A percentile compares a stretch with the other conserved stretches of the same genome.
These are phyloP conservation scores for Lumnitzera racemosa DNA, from an alignment of 345 rosid genomes.

Conservation along the genomic window DNA sequence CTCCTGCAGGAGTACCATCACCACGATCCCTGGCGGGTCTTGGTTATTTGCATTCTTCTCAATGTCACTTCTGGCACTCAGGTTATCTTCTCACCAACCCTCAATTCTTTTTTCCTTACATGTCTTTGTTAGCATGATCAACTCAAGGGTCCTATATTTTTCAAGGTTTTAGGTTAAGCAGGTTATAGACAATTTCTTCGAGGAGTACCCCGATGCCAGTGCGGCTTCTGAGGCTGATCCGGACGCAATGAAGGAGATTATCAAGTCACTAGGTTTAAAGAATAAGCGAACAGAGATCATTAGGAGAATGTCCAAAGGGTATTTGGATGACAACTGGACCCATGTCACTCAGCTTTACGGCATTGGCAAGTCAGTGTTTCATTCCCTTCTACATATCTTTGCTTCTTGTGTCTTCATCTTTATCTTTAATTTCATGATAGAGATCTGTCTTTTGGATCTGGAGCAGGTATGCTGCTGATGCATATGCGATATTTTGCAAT, in stretches of 20 bases:
- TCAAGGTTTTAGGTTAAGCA: conserved; percentile 31
- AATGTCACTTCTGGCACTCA: conserved; percentile 53
- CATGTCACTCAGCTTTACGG: conserved; percentile 75
- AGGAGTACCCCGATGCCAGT: conserved; percentile 60
- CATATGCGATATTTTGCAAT: conserved; percentile 81
- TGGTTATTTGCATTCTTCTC: conserved; percentile 71
- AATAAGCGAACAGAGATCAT: conserved; percentile 56
- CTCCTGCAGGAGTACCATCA: conserved; percentile 58
- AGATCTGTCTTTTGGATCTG: not conserved
- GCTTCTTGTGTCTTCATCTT: too few species aligned
- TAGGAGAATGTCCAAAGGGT: conserved; percentile 48
- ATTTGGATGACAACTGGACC: conserved; percentile 63
- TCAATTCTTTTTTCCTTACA: too few species aligned
- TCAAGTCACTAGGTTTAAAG: conserved; percentile 47
- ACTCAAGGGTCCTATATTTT: not conserved
- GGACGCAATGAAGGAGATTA: conserved; percentile 36
- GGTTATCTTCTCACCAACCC: conserved; percentile 14
- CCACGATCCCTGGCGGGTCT: conserved; percentile 62
- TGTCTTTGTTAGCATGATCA: too few species aligned
- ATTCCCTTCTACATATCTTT: not conserved
- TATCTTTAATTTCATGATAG: too few species aligned
- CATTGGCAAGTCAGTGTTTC: conserved; percentile 52
- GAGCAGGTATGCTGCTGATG: conserved; percentile 80
- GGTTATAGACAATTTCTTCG: conserved; percentile 40
- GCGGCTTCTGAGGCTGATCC: conserved; percentile 36